Conservation (phyloP, 169 alveolate species). For the Plasmodium gonderi region DNA sequence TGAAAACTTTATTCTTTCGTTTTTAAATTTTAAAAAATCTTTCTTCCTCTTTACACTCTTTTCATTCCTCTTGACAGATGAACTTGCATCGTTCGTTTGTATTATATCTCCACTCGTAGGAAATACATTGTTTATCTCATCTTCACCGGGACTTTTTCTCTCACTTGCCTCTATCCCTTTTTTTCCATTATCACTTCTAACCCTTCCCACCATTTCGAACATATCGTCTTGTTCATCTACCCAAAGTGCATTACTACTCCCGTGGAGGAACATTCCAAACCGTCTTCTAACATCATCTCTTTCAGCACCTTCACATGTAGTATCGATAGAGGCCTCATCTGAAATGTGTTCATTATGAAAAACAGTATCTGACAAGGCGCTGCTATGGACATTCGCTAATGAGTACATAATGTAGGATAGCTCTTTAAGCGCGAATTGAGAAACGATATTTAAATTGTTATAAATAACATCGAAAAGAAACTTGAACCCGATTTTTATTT, state of each 20-base stretch:
- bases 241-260: neutral
- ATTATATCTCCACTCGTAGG: neutral
- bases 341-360: neutral
- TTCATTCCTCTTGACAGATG: neutral
- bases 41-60: slow-evolving; percentile 9
- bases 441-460: neutral
- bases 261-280: neutral
- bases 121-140: neutral
- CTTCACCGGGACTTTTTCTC: neutral
- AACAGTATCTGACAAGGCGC: neutral
- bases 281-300: neutral
- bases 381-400: slow-evolving; percentile 11
- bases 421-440: slow-evolving; percentile 26
- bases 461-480: slow-evolving; percentile 34
- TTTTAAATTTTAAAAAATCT: slow-evolving; percentile 12
- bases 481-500: slow-evolving; percentile 48
- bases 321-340: too few species aligned
- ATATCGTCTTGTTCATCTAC: neutral
- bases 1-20: slow-evolving; percentile 36
- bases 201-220: neutral
- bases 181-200: neutral
- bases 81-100: neutral
- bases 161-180: neutral
- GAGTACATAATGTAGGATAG: slow-evolving; percentile 45
- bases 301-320: neutral